phyloP scores from a whole-genome alignment of 148 eudicot genomes.

The Mesembryanthemum crystallinum region DNA sequence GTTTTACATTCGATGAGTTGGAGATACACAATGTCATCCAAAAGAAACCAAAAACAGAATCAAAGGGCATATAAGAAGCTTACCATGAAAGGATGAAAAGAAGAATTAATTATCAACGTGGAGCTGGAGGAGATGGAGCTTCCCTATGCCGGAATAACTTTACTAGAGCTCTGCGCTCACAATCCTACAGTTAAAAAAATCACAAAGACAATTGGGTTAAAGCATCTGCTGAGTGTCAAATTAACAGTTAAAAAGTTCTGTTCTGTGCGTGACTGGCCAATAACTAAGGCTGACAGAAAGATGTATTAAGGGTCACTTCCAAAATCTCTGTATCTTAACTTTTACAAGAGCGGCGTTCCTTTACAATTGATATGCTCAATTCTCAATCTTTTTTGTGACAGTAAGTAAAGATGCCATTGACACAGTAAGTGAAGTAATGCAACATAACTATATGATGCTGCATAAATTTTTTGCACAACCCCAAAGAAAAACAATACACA shows the following conservation, averaged over 20 bases:
- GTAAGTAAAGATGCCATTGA: not conserved
- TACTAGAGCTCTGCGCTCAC: conserved; percentile 51
- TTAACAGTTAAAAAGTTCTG: not conserved
- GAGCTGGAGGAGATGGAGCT: conserved; percentile 27
- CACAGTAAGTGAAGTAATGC: too few relatives aligned
- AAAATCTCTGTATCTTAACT: not conserved
- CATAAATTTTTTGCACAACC: too few relatives aligned
- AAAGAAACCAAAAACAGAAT: conserved; percentile 7
- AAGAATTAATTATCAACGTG: conserved; percentile 23
- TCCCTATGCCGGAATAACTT: conserved; percentile 50
- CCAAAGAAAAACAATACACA: too few relatives aligned
- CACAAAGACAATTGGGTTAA: not conserved
- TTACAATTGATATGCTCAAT: not conserved
- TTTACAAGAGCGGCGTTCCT: not conserved
- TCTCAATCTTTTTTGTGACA: too few relatives aligned
- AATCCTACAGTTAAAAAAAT: conserved; percentile 31
- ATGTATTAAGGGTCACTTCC: not conserved
- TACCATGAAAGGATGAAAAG: conserved; percentile 18
- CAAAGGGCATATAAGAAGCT: not conserved
- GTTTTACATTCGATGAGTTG: not conserved
- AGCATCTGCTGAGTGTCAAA: not conserved
- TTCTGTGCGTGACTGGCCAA: too few relatives aligned
- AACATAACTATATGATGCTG: too few relatives aligned
- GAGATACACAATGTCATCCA: conserved; percentile 3
- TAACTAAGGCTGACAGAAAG: not conserved